Conservation (phyloP, 1,284 basidiomycete species). For the Tetrapyrgos nigripes region DNA sequence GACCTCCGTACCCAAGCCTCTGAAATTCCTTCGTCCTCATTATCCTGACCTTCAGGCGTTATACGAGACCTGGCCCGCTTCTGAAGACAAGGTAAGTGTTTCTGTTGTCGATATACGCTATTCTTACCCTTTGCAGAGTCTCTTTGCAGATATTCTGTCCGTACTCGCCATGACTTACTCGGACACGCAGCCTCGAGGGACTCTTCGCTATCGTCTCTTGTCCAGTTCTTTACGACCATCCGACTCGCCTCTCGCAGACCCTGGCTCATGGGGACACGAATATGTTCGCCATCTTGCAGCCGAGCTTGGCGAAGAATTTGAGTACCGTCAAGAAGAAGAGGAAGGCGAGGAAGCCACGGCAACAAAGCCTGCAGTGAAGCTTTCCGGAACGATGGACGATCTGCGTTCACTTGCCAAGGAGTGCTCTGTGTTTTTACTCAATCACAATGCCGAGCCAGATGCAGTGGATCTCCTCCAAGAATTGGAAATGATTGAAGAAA, state of each 20-base stretch:
- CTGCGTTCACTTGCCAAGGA: conserved; percentile 82
- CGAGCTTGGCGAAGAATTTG: conserved; percentile 96
- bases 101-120: conserved; percentile 17
- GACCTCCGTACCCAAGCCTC: conserved; percentile 99
- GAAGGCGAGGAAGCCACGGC: conserved; percentile 38
- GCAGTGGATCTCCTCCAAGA: conserved; percentile 97
- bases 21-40: conserved; percentile 97
- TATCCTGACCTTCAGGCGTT: conserved; percentile 89
- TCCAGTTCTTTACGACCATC: conserved; percentile 75
- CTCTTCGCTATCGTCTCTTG: conserved; percentile 89
- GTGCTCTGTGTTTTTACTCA: conserved; percentile 91
- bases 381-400: conserved; percentile 68
- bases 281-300: conserved; percentile 98
- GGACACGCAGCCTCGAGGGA: conserved; percentile 93
- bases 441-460: conserved; percentile 98
- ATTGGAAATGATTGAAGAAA: conserved; percentile 88
- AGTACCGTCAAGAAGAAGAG: conserved; percentile 59
- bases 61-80: conserved; percentile 81
- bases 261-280: conserved; percentile 98
- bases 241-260: conserved; percentile 77
- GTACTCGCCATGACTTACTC: conserved; percentile 99
- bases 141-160: conserved; percentile 98
- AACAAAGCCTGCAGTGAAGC: conserved; percentile 11
- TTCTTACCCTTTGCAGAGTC: conserved; percentile 57
- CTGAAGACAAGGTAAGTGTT: conserved; percentile 84